phyloP scores from a whole-genome alignment of 192 early-diverging fungal species.

The Coemansia sp. region DNA sequence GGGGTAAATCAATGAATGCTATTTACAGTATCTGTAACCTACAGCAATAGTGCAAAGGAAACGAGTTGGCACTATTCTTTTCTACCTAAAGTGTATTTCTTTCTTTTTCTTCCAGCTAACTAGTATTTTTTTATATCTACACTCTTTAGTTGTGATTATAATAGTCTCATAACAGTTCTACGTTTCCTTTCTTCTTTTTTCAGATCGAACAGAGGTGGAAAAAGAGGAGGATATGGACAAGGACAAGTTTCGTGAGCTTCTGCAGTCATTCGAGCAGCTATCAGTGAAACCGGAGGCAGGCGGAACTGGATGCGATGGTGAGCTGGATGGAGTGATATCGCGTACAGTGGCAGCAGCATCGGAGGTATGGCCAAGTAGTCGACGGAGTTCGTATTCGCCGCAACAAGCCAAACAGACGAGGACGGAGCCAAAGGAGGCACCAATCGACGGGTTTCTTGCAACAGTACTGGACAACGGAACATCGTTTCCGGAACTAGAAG shows the following conservation, averaged over 20 bases:
- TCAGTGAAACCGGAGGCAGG: constrained; percentile 48
- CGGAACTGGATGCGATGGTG: constrained; percentile 16
- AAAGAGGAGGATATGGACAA: constrained; percentile 31
- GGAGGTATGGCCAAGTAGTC: not conserved
- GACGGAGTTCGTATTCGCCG: constrained; percentile 7
- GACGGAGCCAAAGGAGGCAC: constrained; percentile 7
- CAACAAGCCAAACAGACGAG: constrained; percentile 2
- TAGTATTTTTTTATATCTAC: too few species aligned
- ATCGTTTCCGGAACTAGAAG: constrained; percentile 49
- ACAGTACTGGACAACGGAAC: constrained; percentile 24
- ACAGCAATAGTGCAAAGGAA: too few species aligned
- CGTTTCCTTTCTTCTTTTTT: not conserved
- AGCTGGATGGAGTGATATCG: constrained; percentile 24
- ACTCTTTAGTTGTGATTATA: too few species aligned
- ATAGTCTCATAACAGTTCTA: too few species aligned
- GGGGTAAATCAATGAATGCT: not conserved
- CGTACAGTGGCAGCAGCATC: not conserved
- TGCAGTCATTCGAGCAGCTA: constrained; percentile 50
- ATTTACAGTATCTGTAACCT: too few species aligned
- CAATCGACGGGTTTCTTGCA: constrained; percentile 12
- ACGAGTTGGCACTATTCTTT: too few species aligned
- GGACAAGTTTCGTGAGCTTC: constrained; percentile 50
- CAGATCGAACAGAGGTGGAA: not conserved
- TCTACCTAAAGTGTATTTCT: too few species aligned
- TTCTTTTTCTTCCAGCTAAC: too few species aligned